Conservation (phyloP, 2,329 filamentous ascomycete genomes). For the Claviceps sp. region DNA sequence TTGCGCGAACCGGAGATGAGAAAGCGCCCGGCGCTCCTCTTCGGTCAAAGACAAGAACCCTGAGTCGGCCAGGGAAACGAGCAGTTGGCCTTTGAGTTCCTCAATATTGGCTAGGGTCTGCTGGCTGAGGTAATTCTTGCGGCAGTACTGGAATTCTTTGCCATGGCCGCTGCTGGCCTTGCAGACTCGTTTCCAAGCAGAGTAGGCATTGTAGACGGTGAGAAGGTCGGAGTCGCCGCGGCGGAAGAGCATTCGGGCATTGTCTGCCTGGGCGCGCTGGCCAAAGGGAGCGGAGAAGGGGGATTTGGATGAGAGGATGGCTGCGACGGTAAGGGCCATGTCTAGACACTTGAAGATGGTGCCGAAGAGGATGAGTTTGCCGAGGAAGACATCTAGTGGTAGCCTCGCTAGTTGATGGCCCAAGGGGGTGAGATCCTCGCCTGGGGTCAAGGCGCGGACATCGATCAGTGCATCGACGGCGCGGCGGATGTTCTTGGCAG, state of each 20-base stretch:
- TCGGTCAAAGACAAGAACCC: slow-evolving; percentile 65
- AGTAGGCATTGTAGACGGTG: slow-evolving; percentile 88
- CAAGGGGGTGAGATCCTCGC: slow-evolving; percentile 75
- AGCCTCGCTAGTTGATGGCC: slow-evolving; percentile 78
- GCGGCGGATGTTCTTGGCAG: slow-evolving; percentile 79
- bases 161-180: slow-evolving; percentile 44
- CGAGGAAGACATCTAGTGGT: slow-evolving; percentile 85
- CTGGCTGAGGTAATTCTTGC: slow-evolving; percentile 85
- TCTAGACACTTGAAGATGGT: slow-evolving; percentile 84
- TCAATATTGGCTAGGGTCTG: slow-evolving; percentile 87
- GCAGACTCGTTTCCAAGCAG: slow-evolving; percentile 75
- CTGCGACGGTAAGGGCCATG: slow-evolving; percentile 80
- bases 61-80: slow-evolving; percentile 74
- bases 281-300: slow-evolving; percentile 83
- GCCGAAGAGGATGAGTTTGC: slow-evolving; percentile 81
- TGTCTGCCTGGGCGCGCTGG: slow-evolving; percentile 68
- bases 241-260: slow-evolving; percentile 64
- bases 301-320: slow-evolving; percentile 87
- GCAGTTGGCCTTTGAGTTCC: slow-evolving; percentile 83
- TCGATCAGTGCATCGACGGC: slow-evolving; percentile 90
- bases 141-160: slow-evolving; percentile 81
- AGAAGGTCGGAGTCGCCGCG: slow-evolving; percentile 83
- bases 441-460: slow-evolving; percentile 70
- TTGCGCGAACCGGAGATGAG: slow-evolving; percentile 49
- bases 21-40: slow-evolving; percentile 57